Evolutionary conservation across 23 red algal species (phyloP).

Genomic region (Gracilariopsis chorda): DNA sequence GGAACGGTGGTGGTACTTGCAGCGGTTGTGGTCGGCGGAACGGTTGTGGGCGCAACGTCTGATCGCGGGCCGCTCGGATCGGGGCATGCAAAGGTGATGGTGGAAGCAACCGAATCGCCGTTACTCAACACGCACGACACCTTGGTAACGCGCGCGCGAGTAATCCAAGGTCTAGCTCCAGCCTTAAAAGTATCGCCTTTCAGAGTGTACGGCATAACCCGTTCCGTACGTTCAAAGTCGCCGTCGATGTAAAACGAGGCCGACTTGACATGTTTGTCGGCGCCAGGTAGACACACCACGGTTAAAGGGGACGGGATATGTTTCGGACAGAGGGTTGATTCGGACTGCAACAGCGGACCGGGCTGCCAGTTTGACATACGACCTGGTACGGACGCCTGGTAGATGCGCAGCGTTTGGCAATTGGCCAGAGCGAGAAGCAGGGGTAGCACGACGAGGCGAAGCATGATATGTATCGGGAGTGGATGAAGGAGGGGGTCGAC

Average conservation of each 20-base stretch:
- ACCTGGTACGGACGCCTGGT: neutral
- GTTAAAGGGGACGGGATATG: constrained; percentile 1
- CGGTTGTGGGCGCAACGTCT: neutral
- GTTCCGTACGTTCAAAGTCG: neutral
- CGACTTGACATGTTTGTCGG: neutral
- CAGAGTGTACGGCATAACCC: neutral
- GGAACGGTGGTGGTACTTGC: neutral
- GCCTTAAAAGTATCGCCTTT: neutral
- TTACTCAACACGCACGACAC: neutral
- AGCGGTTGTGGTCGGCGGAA: neutral
- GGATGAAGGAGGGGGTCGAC: neutral
- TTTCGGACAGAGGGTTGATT: neutral
- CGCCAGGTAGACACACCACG: neutral
- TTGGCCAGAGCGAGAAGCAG: neutral
- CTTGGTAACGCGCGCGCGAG: neutral
- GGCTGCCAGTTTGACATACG: neutral
- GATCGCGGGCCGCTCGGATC: neutral
- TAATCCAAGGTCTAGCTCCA: constrained; percentile 7
- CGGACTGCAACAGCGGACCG: neutral
- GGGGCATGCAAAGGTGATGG: neutral
- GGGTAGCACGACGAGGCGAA: neutral
- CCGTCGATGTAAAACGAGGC: constrained; percentile 33
- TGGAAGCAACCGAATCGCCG: neutral
- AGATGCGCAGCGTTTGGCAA: neutral
- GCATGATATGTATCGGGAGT: neutral